Base-by-base conservation (phyloP, 805 yeast genomes). In the Scheffersomyces ergatensis region DNA sequence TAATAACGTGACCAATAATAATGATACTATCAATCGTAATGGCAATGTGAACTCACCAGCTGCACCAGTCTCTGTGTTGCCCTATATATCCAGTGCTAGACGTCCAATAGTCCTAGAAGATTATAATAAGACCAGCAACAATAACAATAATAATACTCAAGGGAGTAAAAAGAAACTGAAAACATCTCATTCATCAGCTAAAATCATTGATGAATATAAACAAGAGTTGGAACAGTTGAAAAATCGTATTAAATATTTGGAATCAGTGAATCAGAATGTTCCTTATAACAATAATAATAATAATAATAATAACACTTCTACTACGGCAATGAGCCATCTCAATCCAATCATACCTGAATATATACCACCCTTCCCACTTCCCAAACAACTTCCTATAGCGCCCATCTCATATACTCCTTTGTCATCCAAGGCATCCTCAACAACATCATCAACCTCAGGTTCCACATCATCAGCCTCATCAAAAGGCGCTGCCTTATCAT, bases 51-150 rank as follows among this genome's bases (percentile, higher is more conserved):
- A 7, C 11, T 11, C 29, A 9, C 5, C n/a, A 11, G 13, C 13
- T 7, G 5, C 14, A 9, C 14, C 14, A 26, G 13, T 9, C 6
- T 26, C 29, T 26, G 11, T 19, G 6, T 15, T 40, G 2, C 54
- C 57, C 3, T 53, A 53, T 37, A 26, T 49, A 2, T 24, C 42
- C 13, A 40, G 48, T 35, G 54, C 54, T 14, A 45, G 40, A 31
- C 46, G 37, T 29, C 57, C 57, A 6, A 40, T 53, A 17, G 11
- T 36, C 3, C 20, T 43, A 34, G 40, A 18, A 21, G 6, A 25
- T 19, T 18, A n/a, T 16, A 23, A 16, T 3, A 30, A 27, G 9
- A 19, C 9, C 7, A 33, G 18, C 15, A 13, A 4, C 5, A 15
- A 29, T 6, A 29, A 29, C 5, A 17, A 29, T 15, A 29, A 14